Evolutionary conservation across 305 asterid species (phyloP).

Genomic region (Stenogyne calaminthoides): DNA sequence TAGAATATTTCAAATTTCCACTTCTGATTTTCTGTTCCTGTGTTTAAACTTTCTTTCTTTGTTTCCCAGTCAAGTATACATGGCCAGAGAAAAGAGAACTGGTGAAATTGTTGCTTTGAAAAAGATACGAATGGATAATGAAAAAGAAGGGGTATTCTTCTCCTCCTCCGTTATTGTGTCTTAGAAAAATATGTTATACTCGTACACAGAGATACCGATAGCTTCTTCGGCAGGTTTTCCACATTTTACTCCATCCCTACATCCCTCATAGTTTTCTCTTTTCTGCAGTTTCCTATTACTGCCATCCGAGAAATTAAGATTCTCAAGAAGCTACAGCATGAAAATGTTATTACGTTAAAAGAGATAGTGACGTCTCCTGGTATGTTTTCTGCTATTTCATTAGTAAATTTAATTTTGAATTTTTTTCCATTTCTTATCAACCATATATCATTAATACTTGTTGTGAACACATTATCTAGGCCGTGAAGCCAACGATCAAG

Average conservation of each 20-base stretch:
- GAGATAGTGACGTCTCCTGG: constrained; percentile 98
- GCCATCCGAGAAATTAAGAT: constrained; percentile 94
- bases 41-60: constrained; percentile 27
- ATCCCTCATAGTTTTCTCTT: constrained; percentile 22
- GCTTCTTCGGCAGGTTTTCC: constrained; percentile 21
- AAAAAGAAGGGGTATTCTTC: constrained; percentile 88
- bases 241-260: constrained; percentile 21
- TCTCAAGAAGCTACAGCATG: constrained; percentile 91
- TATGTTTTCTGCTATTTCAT: constrained; percentile 32
- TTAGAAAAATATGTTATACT: not conserved
- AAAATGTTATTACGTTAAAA: constrained; percentile 81
- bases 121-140: constrained; percentile 98
- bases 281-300: constrained; percentile 84
- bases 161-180: constrained; percentile 25
- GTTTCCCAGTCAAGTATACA: constrained; percentile 75
- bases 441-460: constrained; percentile 23
- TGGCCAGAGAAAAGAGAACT: constrained; percentile 83
- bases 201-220: not conserved
- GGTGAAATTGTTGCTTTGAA: constrained; percentile 94
- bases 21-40: constrained; percentile 24
- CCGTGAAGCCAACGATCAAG: constrained; percentile 69
- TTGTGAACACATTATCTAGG: constrained; percentile 49
- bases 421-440: constrained; percentile 19
- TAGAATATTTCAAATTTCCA: not conserved
- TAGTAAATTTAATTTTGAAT: constrained; percentile 22